Evolutionary conservation across 768 basidiomycete genomes (phyloP), one percentile per base, ranked within the genome.

Genomic region (Asterophora lycoperdoides): DNA sequence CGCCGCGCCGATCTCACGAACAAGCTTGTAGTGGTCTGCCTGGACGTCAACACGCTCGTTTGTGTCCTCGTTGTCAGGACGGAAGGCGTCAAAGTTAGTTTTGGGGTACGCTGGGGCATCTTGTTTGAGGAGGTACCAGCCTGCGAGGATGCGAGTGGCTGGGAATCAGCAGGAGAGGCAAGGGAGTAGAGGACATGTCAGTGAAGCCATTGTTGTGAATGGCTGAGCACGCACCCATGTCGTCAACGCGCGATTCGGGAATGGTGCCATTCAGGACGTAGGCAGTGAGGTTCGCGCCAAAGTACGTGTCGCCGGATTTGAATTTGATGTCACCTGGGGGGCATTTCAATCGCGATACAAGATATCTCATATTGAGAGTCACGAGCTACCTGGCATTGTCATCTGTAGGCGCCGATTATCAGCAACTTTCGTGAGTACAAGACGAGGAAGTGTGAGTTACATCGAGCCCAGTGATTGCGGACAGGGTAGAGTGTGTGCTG

Each of bases 241-340:
- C 90, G 46, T 84, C 81, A 5, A 88, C 65, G 5, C 88, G 79
- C 3, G 72, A 60, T 53, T 75, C 70, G 0, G 85, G 74, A 44
- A 93, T 86, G 2, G 80, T 83, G 34, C 82, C 83, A 60, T 92
- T 87, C 40, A 75, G 66, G 14, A 93, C 88, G 41, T 74, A 82
- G 20, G 70, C 70, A 1, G 82, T 84, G 28, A 92, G 73, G 61
- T 84, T 88, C 1, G 60, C 68, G n/a, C 86, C 84, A 52, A 81
- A 89, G 59, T 78, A 89, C 3, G 79, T 74, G 9, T 59, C 70
- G 8, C 69, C 67, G n/a, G 75, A 76, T 55, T 65, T 56, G 57
- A 79, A 77, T 2, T 68, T 68, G 60, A 81, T 73, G 45, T 73
- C 74, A 39, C 74, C 62, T 41, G 8, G 29, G 30, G 34, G 19